These are phyloP conservation scores for Phytopythium boreale DNA, from an alignment of 352 stramenopile species.

Conservation along the genomic window DNA sequence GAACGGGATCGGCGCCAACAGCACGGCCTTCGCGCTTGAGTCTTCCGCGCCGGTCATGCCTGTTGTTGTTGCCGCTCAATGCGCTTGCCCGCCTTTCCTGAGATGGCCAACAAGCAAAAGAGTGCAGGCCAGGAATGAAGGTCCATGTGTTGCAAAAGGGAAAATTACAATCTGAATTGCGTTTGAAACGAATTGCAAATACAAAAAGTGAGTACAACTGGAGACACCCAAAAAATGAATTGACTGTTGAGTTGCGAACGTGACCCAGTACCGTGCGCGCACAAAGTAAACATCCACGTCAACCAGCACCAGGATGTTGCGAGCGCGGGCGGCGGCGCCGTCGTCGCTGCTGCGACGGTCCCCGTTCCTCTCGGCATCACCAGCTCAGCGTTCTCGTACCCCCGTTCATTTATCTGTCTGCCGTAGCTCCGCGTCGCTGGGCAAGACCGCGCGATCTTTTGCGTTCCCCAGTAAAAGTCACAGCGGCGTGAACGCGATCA, in stretches of 20 bases:
- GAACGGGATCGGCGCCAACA: conserved; percentile 53
- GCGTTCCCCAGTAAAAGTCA: neutral
- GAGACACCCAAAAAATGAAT: neutral
- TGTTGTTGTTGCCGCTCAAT: neutral
- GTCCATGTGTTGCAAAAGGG: neutral
- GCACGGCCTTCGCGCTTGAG: neutral
- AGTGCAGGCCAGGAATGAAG: conserved; percentile 1
- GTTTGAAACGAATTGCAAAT: too few relatives aligned
- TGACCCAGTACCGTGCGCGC: conserved; percentile 3
- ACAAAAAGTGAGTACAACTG: too few relatives aligned
- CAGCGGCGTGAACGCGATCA: neutral
- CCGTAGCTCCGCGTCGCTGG: neutral
- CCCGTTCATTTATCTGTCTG: neutral
- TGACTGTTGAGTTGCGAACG: neutral
- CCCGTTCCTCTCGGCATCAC: neutral
- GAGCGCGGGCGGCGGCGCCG: neutral
- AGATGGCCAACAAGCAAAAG: neutral
- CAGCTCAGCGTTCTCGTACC: neutral
- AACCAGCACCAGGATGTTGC: neutral
- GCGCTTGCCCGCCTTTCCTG: conserved; percentile 1
- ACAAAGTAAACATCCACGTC: conserved; percentile 1
- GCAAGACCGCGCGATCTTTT: neutral
- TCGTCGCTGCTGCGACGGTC: neutral
- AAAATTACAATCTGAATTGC: conserved; percentile 1
- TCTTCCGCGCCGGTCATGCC: neutral